phyloP scores from a whole-genome alignment of 2,329 filamentous ascomycete genomes.

The Colletotrichum tofieldiae region DNA sequence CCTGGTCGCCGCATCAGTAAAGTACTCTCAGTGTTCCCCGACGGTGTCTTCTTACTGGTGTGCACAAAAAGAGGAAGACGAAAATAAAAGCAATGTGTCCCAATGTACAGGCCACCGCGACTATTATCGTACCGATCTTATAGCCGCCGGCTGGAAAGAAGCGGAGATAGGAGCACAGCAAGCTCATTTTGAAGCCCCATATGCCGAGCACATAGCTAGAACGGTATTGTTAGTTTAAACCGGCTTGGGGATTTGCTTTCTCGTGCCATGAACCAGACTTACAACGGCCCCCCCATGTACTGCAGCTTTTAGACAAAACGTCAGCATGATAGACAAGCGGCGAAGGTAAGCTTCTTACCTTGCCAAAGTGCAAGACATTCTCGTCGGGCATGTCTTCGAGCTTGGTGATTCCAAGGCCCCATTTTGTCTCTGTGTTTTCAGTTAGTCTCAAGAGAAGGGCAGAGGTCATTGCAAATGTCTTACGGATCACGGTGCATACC shows the following conservation, averaged over 20 bases:
- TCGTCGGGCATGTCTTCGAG: slow-evolving; percentile 55
- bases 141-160: slow-evolving; percentile 58
- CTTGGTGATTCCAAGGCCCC: slow-evolving; percentile 56
- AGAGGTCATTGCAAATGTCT: slow-evolving; percentile 29
- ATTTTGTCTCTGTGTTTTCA: slow-evolving; percentile 57
- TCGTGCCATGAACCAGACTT: slow-evolving; percentile 34
- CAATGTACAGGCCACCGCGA: slow-evolving; percentile 53
- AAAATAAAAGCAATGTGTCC: slow-evolving; percentile 58
- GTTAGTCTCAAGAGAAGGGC: not conserved
- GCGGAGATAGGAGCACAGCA: slow-evolving; percentile 61
- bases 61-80: slow-evolving; percentile 56
- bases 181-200: slow-evolving; percentile 62
- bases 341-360: slow-evolving; percentile 40
- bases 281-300: slow-evolving; percentile 61
- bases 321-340: not conserved
- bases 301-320: slow-evolving; percentile 48
- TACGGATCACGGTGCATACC: slow-evolving; percentile 55
- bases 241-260: too few relatives aligned
- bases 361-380: slow-evolving; percentile 57
- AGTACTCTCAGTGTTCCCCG: fast-evolving
- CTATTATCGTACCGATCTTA: slow-evolving; percentile 51
- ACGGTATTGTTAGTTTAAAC: slow-evolving; percentile 1
- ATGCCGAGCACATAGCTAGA: slow-evolving; percentile 59
- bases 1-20: slow-evolving; percentile 23
- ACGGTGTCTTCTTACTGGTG: slow-evolving; percentile 46